Conservation (phyloP, 129 eudicot species). For the Pittosporum tobira region DNA sequence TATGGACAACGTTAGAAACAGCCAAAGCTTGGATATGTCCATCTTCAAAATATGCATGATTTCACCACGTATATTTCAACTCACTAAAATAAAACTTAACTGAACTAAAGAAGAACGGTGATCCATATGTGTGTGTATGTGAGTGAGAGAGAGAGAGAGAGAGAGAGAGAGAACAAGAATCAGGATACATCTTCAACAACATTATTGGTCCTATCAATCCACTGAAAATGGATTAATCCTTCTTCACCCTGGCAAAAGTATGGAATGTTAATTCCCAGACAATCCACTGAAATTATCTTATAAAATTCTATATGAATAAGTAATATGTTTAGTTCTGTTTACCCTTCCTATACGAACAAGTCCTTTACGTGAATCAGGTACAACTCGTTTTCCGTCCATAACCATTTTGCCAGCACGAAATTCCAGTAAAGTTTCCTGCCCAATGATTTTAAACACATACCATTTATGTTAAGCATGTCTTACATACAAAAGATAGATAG, state of each 20-base stretch:
- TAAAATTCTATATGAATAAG: background rate
- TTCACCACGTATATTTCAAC: background rate
- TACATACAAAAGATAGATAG: background rate
- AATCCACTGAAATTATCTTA: too few species aligned
- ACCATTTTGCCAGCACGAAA: conserved; percentile 98
- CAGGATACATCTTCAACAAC: conserved; percentile 86
- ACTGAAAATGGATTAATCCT: conserved; percentile 85
- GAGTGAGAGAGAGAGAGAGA: too few species aligned
- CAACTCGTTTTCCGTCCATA: conserved; percentile 76
- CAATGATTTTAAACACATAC: background rate
- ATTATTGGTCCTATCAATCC: conserved; percentile 74
- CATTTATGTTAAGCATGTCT: background rate
- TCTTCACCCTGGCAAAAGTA: conserved; percentile 71
- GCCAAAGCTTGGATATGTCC: background rate
- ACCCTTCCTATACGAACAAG: conserved; percentile 90
- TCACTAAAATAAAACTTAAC: background rate
- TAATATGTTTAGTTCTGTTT: conserved; percentile 16
- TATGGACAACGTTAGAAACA: background rate
- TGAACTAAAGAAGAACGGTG: too few species aligned
- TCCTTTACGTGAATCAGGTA: conserved; percentile 94
- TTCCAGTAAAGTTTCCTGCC: conserved; percentile 67
- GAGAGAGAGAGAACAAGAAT: background rate
- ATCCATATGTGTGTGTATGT: too few species aligned
- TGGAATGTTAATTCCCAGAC: conserved; percentile 1
- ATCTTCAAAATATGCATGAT: background rate